phyloP scores from a whole-genome alignment of 345 rosid genomes.

The Euphorbia pulcherrima region DNA sequence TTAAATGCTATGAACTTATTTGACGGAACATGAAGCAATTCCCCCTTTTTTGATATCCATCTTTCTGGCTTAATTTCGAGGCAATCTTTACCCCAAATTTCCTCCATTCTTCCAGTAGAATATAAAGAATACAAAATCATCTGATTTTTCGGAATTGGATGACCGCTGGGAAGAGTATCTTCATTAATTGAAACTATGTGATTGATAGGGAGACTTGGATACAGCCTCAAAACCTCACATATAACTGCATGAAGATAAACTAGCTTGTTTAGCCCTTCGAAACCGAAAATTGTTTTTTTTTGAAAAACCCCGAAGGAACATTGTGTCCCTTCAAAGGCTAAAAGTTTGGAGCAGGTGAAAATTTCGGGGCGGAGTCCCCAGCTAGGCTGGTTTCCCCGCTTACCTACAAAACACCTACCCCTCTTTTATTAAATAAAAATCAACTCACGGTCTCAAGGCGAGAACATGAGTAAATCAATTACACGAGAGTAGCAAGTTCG shows the following conservation, averaged over 20 bases:
- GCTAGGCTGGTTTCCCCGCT: too few species aligned
- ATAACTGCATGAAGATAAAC: conserved; percentile 21
- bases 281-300: neutral
- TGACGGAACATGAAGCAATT: conserved; percentile 5
- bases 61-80: conserved; percentile 23
- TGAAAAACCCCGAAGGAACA: too few species aligned
- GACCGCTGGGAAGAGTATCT: conserved; percentile 22
- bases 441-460: too few species aligned
- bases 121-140: conserved; percentile 11
- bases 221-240: conserved; percentile 15
- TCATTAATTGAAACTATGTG: neutral
- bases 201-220: conserved; percentile 16
- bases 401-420: too few species aligned
- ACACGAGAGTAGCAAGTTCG: too few species aligned
- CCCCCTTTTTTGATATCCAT: conserved; percentile 14
- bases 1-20: conserved; percentile 16
- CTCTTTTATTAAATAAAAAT: too few species aligned
- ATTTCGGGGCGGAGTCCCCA: too few species aligned
- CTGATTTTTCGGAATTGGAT: neutral
- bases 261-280: conserved; percentile 6
- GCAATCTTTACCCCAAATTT: conserved; percentile 24
- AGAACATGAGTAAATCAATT: too few species aligned
- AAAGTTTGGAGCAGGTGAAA: too few species aligned
- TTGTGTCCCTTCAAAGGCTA: too few species aligned
- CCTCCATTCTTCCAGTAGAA: conserved; percentile 18